Evolutionary conservation across 2,329 filamentous ascomycete genomes (phyloP), one percentile per base, ranked within the genome.

Genomic region (Rasamsonia emersonii): DNA sequence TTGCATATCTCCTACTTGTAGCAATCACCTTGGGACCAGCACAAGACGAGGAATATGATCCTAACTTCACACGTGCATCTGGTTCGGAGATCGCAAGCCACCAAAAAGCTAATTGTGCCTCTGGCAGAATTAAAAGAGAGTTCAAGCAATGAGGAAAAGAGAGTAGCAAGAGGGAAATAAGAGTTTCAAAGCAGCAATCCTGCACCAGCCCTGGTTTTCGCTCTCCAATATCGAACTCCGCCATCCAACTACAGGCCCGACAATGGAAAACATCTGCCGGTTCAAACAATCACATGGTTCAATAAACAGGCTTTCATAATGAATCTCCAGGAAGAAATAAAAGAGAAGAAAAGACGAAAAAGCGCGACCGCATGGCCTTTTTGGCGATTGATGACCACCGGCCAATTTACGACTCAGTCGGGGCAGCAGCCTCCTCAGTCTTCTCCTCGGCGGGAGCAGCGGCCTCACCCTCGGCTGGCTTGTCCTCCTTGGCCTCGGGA

Each of bases 401-500:
- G 27, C 18, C 21, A 19, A 16, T 20, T 27, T 34, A 27, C 15
- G 32, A 37, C 35, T 34, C 31, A 14, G 31, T 11, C 7, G 35
- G 31, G n/a, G 35, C 31, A 6, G 35, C 27, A 18, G 32, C 35
- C 40, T 58, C 59, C 39, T 62, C 58, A 31, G 49, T 42, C 49
- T 60, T 57, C 23, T 58, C 62, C 43, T 65, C 61, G 49, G 51
- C 46, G 18, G 38, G 17, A 17, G 59, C 44, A 32, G 56, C 67
- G 39, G 62, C 58, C 44, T 70, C 47, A 33, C 54, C 54, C 42
- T 64, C 66, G 38, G 68, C 64, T 43, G 70, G 49, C 60, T 71
- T 71, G 36, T 71, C 63, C 56, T 84, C 78, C 70, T 80, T 78
- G 50, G 73, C 65, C 44, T 73, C 39, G 40, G 70, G 68, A 41